Base-by-base conservation (phyloP, 2,329 filamentous ascomycete species). In the Ophiostoma perfectum region DNA sequence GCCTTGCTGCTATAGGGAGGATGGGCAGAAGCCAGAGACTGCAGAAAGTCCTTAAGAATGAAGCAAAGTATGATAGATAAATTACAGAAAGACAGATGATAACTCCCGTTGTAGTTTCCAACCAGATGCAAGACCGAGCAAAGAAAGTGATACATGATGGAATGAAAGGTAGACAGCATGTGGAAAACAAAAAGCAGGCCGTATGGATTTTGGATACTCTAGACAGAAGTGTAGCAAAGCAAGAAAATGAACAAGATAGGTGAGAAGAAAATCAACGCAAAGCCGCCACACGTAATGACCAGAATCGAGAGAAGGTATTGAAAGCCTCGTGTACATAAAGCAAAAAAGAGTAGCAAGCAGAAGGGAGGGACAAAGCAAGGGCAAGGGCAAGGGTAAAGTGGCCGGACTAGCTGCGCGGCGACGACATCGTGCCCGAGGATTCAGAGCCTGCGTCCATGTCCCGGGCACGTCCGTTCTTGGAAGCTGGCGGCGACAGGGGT, bases 361-460 rank as follows among this genome's bases (percentile, higher is more conserved):
- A 11, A 44, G 44, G 12, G 11, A 14, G 12, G 5, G n/a, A 44
- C 27, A 60, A 55, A 58, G 12, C 58, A 38, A 45, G 49, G 6
- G n/a, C n/a, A 47, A 27, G 16, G 42, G 47, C 14, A 63, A 27
- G 18, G 42, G 52, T 9, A 64, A 41, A 64, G 39, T 2, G 2
- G 18, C 42, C 14, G 44, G 41, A 39, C n/a, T 39, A 72, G 2
- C 55, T 79, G 79, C 78, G 82, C 18, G 84, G 84, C 16, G 84
- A 86, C 0, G 84, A 86, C 70, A 85, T 75, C 0, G 83, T 83
- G 18, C 81, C 85, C 0, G 84, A 86, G 55, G 84, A 85, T 73
- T 87, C 85, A 16, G 84, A 86, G 70, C 82, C 82, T 58, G 77
- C 81, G 16, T 72, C 70, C 16, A 71, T 5, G 64, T 86, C 84